Evolutionary conservation across 2,329 filamentous ascomycete genomes (phyloP), one percentile per base, ranked within the genome.

Genomic region (Apiospora sp.): DNA sequence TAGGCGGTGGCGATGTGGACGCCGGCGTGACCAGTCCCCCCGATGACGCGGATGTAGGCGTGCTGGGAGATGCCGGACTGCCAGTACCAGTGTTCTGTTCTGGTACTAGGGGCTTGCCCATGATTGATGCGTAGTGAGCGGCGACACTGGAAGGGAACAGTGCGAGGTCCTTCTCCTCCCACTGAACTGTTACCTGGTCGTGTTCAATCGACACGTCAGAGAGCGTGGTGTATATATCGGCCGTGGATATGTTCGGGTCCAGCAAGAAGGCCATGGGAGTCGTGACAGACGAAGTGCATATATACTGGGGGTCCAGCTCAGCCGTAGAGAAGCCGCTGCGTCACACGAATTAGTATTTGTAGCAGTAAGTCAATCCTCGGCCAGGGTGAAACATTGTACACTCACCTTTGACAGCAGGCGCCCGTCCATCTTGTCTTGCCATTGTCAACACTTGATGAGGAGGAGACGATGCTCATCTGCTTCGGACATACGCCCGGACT

Each of bases 321-420:
- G 77, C 72, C 16, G 75, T 76, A 2, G 75, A 74, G 73, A 81
- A 81, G 12, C 79, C 79, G 34, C 79, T 80, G 69, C 54, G 44
- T 48, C 14, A 70, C 13, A 68, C 3, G 19, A 41, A 10, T 64
- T 19, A 64, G 58, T 22, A 2, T 24, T 22, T 49, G 8, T 49
- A 0, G 19, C 12, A 14, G 58, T 6, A n/a, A 1, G 8, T 1
- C 12, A 27, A 19, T n/a, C 13, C 13, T 51, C 7, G 10, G 19
- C 2, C 2, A 10, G 8, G 16, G 41, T 13, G 58, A 64, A 13
- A 8, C n/a, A 4, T 4, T 34, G 67, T 14, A 1, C 7, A 7
- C 49, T 37, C 7, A 80, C 78, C 78, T 80, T 71, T 81, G 77
- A 68, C 79, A 81, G 44, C 79, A 80, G 27, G 75, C 75, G 70